Conservation (phyloP, 306 rosid species). For the Sicyos edulis region DNA sequence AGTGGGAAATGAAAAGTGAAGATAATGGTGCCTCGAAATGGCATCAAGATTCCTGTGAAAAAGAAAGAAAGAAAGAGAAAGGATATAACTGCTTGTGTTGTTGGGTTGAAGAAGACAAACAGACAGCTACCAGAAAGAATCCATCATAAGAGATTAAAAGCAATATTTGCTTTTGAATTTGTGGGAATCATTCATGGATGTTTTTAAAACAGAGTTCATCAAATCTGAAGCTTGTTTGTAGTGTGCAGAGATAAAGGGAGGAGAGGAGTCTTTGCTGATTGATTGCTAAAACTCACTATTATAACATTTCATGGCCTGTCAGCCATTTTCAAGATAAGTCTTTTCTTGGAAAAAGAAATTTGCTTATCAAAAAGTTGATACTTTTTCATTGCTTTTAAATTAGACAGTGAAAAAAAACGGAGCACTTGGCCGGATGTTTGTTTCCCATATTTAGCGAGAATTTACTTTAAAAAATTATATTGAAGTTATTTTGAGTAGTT, state of each 20-base stretch:
- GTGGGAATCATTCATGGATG: constrained; percentile 1
- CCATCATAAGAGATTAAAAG: not conserved
- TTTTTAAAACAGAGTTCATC: not conserved
- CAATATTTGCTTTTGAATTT: not conserved
- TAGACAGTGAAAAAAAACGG: too few species aligned
- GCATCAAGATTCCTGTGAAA: constrained; percentile 8
- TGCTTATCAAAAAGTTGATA: too few species aligned
- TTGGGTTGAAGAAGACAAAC: not conserved
- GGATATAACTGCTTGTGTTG: not conserved
- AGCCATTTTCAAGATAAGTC: not conserved
- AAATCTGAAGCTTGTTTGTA: not conserved
- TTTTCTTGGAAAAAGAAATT: too few species aligned
- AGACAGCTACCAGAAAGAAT: constrained; percentile 17
- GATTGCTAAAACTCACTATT: not conserved
- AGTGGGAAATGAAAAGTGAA: not conserved
- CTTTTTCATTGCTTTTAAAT: too few species aligned
- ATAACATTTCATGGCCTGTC: not conserved
- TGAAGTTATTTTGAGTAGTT: too few species aligned
- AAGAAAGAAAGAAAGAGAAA: not conserved
- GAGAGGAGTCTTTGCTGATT: not conserved
- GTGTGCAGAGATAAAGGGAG: not conserved
- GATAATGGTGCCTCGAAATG: constrained; percentile 3
- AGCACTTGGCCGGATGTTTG: too few species aligned
- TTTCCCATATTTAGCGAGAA: too few species aligned
- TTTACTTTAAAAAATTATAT: too few species aligned